Evolutionary conservation across 2,329 filamentous ascomycete species (phyloP).

Genomic region (Xylariaceae sp.): DNA sequence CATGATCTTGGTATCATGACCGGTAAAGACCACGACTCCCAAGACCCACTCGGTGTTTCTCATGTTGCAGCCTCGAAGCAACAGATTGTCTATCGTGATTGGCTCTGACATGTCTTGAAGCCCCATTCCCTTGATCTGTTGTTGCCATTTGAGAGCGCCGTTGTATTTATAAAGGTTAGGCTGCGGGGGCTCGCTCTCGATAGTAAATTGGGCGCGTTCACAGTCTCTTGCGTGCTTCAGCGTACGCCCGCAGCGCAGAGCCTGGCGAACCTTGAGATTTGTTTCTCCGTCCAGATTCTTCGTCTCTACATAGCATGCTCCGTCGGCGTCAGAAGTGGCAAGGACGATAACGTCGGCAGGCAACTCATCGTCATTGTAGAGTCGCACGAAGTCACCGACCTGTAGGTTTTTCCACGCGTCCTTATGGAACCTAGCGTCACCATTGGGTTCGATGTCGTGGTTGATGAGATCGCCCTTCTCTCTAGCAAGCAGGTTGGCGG

Average conservation of each 20-base stretch:
- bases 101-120: conserved; percentile 82
- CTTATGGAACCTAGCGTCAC: conserved; percentile 80
- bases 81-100: conserved; percentile 89
- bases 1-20: conserved; percentile 98
- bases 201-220: conserved; percentile 78
- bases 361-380: conserved; percentile 94
- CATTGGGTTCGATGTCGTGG: conserved; percentile 57
- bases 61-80: conserved; percentile 88
- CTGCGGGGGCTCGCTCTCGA: conserved; percentile 89
- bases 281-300: conserved; percentile 98
- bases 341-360: conserved; percentile 91
- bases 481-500: conserved; percentile 34
- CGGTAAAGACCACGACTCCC: conserved; percentile 89
- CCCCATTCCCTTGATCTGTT: conserved; percentile 60
- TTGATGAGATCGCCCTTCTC: conserved; percentile 66
- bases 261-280: conserved; percentile 91
- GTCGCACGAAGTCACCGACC: conserved; percentile 92
- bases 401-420: conserved; percentile 94
- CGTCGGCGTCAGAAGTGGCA: conserved; percentile 88
- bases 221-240: conserved; percentile 90
- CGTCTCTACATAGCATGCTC: conserved; percentile 94
- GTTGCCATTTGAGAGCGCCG: conserved; percentile 82
- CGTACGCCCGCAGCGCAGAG: conserved; percentile 76
- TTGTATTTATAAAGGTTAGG: conserved; percentile 95
- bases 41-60: conserved; percentile 96